Evolutionary conservation across 257 asterid species (phyloP), one percentile per base, ranked within the genome.

Genomic region (Fraxinus excelsior): DNA sequence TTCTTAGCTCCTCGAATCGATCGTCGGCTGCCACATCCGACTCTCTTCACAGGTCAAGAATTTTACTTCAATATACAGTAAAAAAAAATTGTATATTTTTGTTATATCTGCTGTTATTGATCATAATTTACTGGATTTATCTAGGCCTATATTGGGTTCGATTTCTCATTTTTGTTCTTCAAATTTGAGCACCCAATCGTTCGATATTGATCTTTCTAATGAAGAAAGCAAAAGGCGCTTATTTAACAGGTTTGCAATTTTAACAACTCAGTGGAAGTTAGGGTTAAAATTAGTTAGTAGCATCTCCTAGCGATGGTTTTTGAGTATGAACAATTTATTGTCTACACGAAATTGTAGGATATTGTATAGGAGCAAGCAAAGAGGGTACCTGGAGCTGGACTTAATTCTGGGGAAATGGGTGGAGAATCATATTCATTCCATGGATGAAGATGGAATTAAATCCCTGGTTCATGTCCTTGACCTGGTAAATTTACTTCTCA

Each of bases 361-460:
- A 77, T 68, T 92, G 62, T 94, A 92, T 68, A 87, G 97, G 86
- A 94, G 98, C 87, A 94, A 90, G 83, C 98, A 94, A 64, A 89
- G 98, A 84, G 98, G 98, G 12, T 94, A 72, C 77, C 86, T 94
- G 58, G 98, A 94, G 89, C 92, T 94, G 82, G 98, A 94, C 84
- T 84, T 92, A 81, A 40, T 92, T 87, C 80, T 94, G 83, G 98
- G 98, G 9, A 92, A 85, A 77, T 94, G 97, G 97, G 98, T 92
- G 81, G 96, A 91, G 84, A 96, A 91, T 67, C 82, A 94, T 83
- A 90, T 92, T 80, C 90, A 80, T 4, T 84, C 91, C 26, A 87
- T 94, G 87, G 96, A 94, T 76, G 92, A 88, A 88, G 80, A 46
- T 85, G 88, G 97, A 76, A 85, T 94, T 69, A 86, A 79, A 79